A percentile compares a stretch with the other conserved stretches of the same genome.
These are phyloP conservation scores for Pterulicium gracile DNA, from an alignment of 1,284 basidiomycete genomes.

Conservation along the genomic window DNA sequence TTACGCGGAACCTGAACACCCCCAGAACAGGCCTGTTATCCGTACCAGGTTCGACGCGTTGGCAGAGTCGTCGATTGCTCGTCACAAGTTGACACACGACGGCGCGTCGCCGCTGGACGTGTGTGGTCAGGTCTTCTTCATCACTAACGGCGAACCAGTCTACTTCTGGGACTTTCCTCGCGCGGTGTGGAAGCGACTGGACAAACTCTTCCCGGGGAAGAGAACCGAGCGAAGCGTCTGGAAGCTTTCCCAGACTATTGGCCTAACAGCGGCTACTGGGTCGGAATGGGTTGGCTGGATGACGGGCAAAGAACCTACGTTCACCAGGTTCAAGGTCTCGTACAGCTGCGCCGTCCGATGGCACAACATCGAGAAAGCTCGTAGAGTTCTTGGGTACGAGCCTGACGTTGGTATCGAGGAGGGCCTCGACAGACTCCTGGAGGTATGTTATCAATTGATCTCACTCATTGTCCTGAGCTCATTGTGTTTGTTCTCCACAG, in stretches of 20 bases:
- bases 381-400: conserved; percentile 87
- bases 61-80: conserved; percentile 41
- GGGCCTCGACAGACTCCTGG: conserved; percentile 72
- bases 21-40: conserved; percentile 45
- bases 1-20: conserved; percentile 44
- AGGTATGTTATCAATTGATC: conserved; percentile 26
- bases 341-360: conserved; percentile 71
- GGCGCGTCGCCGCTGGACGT: conserved; percentile 54
- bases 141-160: conserved; percentile 94
- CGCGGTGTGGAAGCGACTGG: conserved; percentile 75
- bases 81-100: conserved; percentile 32
- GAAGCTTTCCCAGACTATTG: conserved; percentile 56
- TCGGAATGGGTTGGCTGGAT: conserved; percentile 74
- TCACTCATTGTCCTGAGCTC: neutral
- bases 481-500: neutral
- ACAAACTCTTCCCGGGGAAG: conserved; percentile 40
- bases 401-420: conserved; percentile 87
- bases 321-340: conserved; percentile 82
- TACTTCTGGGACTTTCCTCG: conserved; percentile 96
- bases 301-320: conserved; percentile 73
- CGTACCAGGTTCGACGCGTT: conserved; percentile 72
- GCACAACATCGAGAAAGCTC: conserved; percentile 94
- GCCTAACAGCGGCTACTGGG: conserved; percentile 58
- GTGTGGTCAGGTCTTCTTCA: conserved; percentile 93
- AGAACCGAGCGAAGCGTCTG: conserved; percentile 26